Conservation (phyloP, 1,284 basidiomycete species). For the Omphalotus olearius region DNA sequence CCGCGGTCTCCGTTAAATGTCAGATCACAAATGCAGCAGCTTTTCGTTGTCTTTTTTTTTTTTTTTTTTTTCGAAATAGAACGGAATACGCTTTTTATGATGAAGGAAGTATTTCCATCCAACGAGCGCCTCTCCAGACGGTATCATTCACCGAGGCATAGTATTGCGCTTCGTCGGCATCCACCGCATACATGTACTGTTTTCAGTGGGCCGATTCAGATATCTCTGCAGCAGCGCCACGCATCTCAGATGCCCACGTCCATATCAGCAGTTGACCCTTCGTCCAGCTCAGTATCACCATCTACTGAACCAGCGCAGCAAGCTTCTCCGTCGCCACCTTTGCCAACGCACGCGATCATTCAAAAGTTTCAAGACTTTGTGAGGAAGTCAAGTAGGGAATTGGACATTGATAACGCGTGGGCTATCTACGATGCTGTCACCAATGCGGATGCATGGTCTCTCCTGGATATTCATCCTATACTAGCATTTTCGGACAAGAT, state of each 20-base stretch:
- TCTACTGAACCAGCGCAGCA: neutral
- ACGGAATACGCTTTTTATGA: conserved; percentile 28
- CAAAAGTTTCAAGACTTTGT: neutral
- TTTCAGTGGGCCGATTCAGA: too few species aligned
- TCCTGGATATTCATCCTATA: conserved; percentile 21
- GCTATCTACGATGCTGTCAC: conserved; percentile 25
- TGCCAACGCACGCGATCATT: neutral
- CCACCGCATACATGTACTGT: too few species aligned
- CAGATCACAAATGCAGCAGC: neutral
- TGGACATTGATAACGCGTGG: conserved; percentile 39
- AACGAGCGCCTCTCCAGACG: conserved; percentile 13
- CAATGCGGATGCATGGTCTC: conserved; percentile 15
- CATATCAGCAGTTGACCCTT: neutral
- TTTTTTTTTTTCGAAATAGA: conserved; percentile 8
- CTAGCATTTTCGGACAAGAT: conserved; percentile 31
- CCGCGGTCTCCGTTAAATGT: neutral
- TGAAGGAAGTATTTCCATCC: conserved; percentile 21
- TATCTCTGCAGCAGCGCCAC: conserved; percentile 20
- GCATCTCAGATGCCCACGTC: conserved; percentile 20
- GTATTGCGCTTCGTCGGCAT: too few species aligned
- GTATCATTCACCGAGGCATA: neutral
- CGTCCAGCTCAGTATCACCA: neutral
- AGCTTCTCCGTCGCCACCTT: neutral
- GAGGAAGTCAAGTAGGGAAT: conserved; percentile 10
- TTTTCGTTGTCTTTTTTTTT: neutral